Percentiles rank a stretch among this genome's conserved stretches.
Evolutionary conservation across 2,329 filamentous ascomycete species (phyloP).

Genomic region (Aspergillus aculeatinus): DNA sequence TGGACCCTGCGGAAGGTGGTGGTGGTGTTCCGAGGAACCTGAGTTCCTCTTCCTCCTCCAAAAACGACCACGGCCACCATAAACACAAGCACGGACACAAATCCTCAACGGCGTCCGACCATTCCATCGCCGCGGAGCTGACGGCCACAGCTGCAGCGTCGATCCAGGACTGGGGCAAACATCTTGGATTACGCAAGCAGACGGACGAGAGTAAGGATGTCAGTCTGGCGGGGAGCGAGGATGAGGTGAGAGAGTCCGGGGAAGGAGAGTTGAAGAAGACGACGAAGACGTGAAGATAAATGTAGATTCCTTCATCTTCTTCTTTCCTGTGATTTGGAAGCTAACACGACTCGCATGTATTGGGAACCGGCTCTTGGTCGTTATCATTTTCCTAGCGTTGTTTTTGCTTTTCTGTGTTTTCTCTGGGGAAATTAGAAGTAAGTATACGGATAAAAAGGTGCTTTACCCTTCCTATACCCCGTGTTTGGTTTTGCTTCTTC

Average conservation of each 20-base stretch:
- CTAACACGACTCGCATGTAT: no score
- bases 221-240: conserved; percentile 70
- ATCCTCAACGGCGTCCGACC: background rate
- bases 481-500: no score
- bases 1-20: conserved; percentile 11
- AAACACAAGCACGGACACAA: background rate
- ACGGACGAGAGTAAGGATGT: conserved; percentile 65
- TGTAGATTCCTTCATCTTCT: background rate
- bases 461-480: no score
- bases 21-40: no score
- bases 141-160: conserved; percentile 18
- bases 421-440: no score
- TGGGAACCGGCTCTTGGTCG: no score
- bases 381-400: no score
- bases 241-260: conserved; percentile 9
- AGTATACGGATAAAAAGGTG: no score
- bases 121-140: conserved; percentile 14
- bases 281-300: background rate
- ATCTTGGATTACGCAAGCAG: conserved; percentile 66
- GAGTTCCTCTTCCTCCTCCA: conserved; percentile 11
- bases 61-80: conserved; percentile 3
- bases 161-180: conserved; percentile 44
- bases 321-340: background rate
- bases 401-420: no score
- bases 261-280: background rate